Percentiles rank a stretch among this genome's conserved stretches.
Conservation (phyloP, 192 early-diverging fungal species). For the Coemansia sp. region DNA sequence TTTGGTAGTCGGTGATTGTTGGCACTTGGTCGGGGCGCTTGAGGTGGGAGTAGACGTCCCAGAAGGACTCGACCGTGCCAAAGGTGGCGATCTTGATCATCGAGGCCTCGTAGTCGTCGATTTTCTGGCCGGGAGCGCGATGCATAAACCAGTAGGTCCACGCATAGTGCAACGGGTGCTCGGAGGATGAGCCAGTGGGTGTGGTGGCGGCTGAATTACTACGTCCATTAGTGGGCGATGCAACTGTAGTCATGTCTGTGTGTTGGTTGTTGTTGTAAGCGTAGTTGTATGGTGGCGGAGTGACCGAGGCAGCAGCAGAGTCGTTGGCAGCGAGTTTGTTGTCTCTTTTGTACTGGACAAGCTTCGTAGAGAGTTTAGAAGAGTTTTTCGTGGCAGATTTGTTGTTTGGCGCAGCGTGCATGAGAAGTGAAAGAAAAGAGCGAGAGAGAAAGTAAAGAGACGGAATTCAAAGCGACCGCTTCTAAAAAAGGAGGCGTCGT, state of each 20-base stretch:
- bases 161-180: conserved; percentile 73
- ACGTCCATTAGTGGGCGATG: conserved; percentile 2
- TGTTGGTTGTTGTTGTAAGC: background rate
- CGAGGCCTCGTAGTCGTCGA: conserved; percentile 82
- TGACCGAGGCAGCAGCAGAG: background rate
- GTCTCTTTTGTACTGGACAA: conserved; percentile 46
- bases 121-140: conserved; percentile 83
- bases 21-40: conserved; percentile 83
- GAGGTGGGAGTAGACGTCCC: conserved; percentile 79
- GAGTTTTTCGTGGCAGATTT: conserved; percentile 10
- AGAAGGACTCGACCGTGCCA: conserved; percentile 77
- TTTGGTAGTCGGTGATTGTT: conserved; percentile 87
- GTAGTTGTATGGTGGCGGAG: background rate
- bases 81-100: conserved; percentile 89
- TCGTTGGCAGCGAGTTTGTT: background rate
- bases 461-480: background rate
- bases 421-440: conserved; percentile 2
- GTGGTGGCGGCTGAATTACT: conserved; percentile 1
- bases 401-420: conserved; percentile 41
- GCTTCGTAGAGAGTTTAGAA: conserved; percentile 23
- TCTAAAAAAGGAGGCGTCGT: too few species aligned
- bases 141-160: conserved; percentile 98
- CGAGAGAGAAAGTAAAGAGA: background rate
- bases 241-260: background rate
- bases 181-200: background rate